Conservation (phyloP, 805 yeast species). For the Saccharomycopsis sp. region DNA sequence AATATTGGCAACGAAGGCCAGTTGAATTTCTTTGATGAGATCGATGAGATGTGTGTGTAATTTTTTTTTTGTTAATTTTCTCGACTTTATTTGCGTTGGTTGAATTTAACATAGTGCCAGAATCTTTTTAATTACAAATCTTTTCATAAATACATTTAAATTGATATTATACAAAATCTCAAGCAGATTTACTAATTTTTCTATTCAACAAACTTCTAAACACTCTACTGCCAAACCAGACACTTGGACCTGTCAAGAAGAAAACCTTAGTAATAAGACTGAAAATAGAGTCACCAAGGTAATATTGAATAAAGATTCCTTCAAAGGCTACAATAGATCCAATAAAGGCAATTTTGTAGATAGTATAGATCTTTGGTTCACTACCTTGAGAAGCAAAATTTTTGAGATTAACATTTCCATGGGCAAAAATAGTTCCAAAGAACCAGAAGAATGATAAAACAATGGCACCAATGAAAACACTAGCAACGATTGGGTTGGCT, state of each 20-base stretch:
- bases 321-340: constrained; percentile 41
- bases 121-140: no score
- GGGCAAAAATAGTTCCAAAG: constrained; percentile 8
- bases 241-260: constrained; percentile 40
- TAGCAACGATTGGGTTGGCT: constrained; percentile 9
- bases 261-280: constrained; percentile 39
- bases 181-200: no score
- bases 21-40: no score
- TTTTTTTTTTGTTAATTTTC: no score
- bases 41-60: no score
- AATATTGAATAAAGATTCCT: constrained; percentile 45
- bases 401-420: constrained; percentile 20
- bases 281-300: constrained; percentile 49
- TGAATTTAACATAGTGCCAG: no score
- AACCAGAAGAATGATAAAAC: constrained; percentile 9
- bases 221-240: constrained; percentile 57
- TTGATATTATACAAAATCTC: no score
- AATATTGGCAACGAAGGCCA: no score
- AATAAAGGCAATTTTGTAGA: constrained; percentile 36
- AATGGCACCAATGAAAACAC: constrained; percentile 9
- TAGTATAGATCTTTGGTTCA: constrained; percentile 23
- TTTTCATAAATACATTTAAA: no score
- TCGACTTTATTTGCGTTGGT: no score
- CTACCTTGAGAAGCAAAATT: constrained; percentile 29
- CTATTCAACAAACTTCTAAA: constrained; percentile 34